Evolutionary conservation across 202 grass and related monocot species (phyloP).

Genomic region (Cymbopogon flexuosus): DNA sequence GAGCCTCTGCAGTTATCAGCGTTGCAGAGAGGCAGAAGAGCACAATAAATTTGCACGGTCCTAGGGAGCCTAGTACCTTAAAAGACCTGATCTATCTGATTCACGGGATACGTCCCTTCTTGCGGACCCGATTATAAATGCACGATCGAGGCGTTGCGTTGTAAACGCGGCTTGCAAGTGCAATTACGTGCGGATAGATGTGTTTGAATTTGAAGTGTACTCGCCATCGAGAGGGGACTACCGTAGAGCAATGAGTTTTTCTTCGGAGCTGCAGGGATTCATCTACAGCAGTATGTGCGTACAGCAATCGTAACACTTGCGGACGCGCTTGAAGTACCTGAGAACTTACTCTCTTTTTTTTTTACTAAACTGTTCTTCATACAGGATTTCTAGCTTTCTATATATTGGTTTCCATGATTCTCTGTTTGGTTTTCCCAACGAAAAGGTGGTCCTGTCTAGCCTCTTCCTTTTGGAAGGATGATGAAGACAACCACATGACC

Average conservation of each 20-base stretch:
- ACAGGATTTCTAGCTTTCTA: neutral
- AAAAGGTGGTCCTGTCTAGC: neutral
- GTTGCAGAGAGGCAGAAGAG: neutral
- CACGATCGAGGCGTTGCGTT: neutral
- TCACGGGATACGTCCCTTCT: neutral
- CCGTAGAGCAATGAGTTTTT: neutral
- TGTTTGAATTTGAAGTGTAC: neutral
- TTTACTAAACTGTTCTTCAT: neutral
- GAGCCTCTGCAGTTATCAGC: neutral
- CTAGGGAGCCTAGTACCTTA: too few relatives aligned
- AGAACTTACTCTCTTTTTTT: neutral
- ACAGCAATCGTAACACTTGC: neutral
- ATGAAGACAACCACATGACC: neutral
- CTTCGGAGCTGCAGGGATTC: neutral
- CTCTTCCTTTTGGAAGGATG: neutral
- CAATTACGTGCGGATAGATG: neutral
- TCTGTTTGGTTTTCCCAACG: neutral
- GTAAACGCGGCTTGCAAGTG: neutral
- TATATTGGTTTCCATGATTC: neutral
- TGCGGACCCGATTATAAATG: conserved; percentile 12
- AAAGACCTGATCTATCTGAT: neutral
- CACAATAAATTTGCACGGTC: conserved; percentile 17
- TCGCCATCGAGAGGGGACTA: neutral
- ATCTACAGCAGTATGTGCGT: neutral
- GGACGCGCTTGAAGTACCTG: neutral